phyloP scores from a whole-genome alignment of 192 early-diverging fungal genomes.

The Backusella parvicylindrica region DNA sequence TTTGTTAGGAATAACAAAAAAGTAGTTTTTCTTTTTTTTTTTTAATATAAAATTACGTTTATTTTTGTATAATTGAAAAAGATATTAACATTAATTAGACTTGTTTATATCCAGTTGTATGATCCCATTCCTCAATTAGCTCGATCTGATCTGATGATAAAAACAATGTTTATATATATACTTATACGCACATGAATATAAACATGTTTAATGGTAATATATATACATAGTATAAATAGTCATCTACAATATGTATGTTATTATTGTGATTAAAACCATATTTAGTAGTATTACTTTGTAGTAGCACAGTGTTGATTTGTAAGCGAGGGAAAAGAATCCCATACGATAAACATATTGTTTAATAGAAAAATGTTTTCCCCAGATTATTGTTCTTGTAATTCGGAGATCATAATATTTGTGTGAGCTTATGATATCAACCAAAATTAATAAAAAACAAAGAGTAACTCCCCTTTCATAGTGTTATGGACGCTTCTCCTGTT shows the following conservation, averaged over 20 bases:
- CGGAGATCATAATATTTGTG: background rate
- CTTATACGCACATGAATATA: background rate
- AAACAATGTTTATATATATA: background rate
- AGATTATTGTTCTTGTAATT: background rate
- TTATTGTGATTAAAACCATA: background rate
- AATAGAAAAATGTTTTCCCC: background rate
- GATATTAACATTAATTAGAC: background rate
- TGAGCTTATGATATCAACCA: background rate
- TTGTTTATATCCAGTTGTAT: background rate
- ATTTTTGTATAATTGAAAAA: background rate
- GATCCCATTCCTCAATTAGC: too few species aligned
- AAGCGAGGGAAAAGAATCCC: background rate
- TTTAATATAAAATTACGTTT: background rate
- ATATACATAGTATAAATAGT: too few species aligned
- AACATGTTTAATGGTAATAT: background rate
- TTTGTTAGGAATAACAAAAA: too few species aligned
- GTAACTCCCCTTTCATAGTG: background rate
- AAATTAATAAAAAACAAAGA: background rate
- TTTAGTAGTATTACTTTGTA: background rate
- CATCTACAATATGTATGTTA: too few species aligned
- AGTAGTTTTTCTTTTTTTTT: background rate
- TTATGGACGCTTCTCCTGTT: background rate
- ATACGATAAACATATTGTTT: background rate
- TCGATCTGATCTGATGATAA: background rate
- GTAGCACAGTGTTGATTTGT: background rate